Percentiles rank a stretch among this genome's conserved stretches.
phyloP scores from a whole-genome alignment of 257 asterid species.

The Penstemon davidsonii region DNA sequence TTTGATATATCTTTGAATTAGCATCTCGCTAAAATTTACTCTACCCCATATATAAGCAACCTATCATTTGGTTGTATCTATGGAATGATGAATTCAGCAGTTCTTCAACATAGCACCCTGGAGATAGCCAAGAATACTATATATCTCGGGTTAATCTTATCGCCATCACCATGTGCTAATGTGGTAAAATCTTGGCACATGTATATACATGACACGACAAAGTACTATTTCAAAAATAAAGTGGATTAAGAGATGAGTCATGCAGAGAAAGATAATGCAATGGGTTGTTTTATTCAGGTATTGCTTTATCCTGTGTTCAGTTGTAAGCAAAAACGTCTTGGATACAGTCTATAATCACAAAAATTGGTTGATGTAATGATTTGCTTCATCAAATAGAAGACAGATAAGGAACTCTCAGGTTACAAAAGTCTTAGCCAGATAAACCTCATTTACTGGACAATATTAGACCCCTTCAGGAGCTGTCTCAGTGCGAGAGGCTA shows the following conservation, averaged over 20 bases:
- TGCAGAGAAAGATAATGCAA: conserved; percentile 2
- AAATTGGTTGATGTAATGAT: background rate
- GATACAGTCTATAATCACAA: background rate
- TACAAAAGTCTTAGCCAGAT: background rate
- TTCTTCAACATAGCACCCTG: background rate
- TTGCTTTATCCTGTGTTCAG: background rate
- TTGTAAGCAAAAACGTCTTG: background rate
- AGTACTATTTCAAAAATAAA: no score
- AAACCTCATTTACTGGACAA: conserved; percentile 1
- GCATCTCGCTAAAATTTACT: background rate
- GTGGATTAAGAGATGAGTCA: conserved; percentile 5
- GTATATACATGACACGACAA: no score
- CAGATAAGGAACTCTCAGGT: background rate
- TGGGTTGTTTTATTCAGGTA: background rate
- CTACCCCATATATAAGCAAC: background rate
- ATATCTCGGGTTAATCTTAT: no score
- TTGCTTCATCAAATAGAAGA: background rate
- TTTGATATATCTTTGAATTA: no score
- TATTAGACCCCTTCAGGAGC: background rate
- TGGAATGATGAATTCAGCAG: background rate
- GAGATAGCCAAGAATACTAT: no score
- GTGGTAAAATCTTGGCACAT: no score
- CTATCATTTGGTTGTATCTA: background rate
- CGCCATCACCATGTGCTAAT: no score
- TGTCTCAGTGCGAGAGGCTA: background rate